Percentiles rank a stretch among this genome's conserved stretches.
Conservation (phyloP, 805 yeast genomes). For the Candida dendrica region DNA sequence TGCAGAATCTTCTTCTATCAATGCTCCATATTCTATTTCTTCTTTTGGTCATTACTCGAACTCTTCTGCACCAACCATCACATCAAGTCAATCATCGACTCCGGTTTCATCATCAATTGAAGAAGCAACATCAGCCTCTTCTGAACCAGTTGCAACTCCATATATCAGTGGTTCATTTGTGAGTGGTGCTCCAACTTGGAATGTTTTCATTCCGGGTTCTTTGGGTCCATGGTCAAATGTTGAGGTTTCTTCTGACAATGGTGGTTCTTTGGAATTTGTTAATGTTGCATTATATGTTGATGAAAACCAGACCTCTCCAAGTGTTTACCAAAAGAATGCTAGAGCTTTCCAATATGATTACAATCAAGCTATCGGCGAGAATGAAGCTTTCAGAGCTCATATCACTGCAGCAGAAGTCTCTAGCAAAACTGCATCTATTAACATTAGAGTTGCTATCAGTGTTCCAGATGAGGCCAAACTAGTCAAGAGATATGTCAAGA, state of each 20-base stretch:
- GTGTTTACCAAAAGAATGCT: background rate
- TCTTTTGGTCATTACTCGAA: background rate
- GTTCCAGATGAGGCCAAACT: background rate
- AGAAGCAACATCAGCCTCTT: background rate
- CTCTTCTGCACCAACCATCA: background rate
- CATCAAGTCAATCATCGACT: background rate
- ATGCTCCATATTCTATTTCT: background rate
- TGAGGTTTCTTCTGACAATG: background rate
- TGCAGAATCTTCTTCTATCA: background rate
- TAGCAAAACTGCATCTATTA: background rate
- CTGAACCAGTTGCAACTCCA: background rate
- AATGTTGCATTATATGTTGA: background rate
- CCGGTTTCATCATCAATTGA: background rate
- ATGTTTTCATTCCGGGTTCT: slow-evolving; percentile 1
- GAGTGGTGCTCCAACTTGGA: slow-evolving; percentile 1
- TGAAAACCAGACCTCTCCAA: background rate
- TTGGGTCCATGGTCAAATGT: slow-evolving; percentile 1
- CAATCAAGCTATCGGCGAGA: background rate
- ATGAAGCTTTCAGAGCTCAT: background rate
- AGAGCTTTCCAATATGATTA: background rate
- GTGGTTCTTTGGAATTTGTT: background rate
- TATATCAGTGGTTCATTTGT: slow-evolving; percentile 1
- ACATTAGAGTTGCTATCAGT: background rate
- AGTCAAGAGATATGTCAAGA: background rate
- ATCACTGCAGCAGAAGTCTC: background rate